Evolutionary conservation across 129 eudicot species (phyloP).

Genomic region (Lonicera japonica): DNA sequence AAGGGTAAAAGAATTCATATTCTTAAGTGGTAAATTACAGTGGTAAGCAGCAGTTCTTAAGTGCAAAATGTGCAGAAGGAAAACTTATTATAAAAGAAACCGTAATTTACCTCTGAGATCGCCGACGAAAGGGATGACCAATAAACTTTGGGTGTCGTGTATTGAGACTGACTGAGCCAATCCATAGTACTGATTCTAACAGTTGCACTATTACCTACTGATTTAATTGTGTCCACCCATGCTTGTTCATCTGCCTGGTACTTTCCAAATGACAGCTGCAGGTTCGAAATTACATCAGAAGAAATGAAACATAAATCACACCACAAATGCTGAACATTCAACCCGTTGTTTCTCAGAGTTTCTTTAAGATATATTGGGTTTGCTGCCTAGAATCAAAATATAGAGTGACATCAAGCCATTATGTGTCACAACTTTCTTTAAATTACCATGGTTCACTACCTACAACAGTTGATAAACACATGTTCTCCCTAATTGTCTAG

Average conservation of each 20-base stretch:
- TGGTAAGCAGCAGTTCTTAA: not conserved
- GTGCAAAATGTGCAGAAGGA: too few species aligned
- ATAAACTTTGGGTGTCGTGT: conserved; percentile 42
- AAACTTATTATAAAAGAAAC: not conserved
- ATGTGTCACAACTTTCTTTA: too few species aligned
- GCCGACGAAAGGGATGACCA: conserved; percentile 81
- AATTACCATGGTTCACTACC: too few species aligned
- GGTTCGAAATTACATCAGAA: not conserved
- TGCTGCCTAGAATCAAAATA: too few species aligned
- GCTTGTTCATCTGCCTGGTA: conserved; percentile 83
- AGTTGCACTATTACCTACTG: conserved; percentile 49
- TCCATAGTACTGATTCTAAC: conserved; percentile 85
- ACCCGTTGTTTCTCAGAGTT: not conserved
- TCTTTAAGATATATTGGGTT: too few species aligned
- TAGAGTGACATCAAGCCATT: too few species aligned
- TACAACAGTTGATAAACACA: too few species aligned
- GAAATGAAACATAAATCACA: not conserved
- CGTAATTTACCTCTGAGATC: conserved; percentile 53
- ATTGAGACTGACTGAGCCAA: conserved; percentile 91
- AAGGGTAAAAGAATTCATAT: too few species aligned
- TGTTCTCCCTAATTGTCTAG: too few species aligned
- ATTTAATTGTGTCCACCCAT: conserved; percentile 75
- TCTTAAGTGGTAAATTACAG: too few species aligned
- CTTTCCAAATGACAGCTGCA: conserved; percentile 67
- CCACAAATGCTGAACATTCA: not conserved